Conservation (phyloP, 306 rosid genomes). For the Cucumis sativus region Cucumber_9930_V3 NC_026658.2:6675501-6676000, state of each 20-base stretch:
- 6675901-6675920: conserved; percentile 53
- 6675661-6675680: conserved; percentile 54
- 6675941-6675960: conserved; percentile 25
- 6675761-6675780: conserved; percentile 56
- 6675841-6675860: conserved; percentile 45
- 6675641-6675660: conserved; percentile 46
- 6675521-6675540: conserved; percentile 14
- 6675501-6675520: conserved; percentile 26
- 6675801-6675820: conserved; percentile 63
- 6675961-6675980: conserved; percentile 49
- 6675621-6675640: conserved; percentile 86
- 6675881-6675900: conserved; percentile 60
- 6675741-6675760: conserved; percentile 42
- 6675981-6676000: conserved; percentile 73
- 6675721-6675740: conserved; percentile 56
- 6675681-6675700: conserved; percentile 56
- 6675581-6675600: conserved; percentile 56
- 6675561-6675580: conserved; percentile 70
- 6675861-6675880: conserved; percentile 49
- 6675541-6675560: conserved; percentile 39
- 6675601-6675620: conserved; percentile 41
- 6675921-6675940: conserved; percentile 49
- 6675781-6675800: conserved; percentile 75
- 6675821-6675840: conserved; percentile 42
- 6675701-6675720: conserved; percentile 53